These are phyloP conservation scores for Danielozyma ontarioensis DNA, from an alignment of 805 yeast genomes.

Conservation along the genomic window DNA sequence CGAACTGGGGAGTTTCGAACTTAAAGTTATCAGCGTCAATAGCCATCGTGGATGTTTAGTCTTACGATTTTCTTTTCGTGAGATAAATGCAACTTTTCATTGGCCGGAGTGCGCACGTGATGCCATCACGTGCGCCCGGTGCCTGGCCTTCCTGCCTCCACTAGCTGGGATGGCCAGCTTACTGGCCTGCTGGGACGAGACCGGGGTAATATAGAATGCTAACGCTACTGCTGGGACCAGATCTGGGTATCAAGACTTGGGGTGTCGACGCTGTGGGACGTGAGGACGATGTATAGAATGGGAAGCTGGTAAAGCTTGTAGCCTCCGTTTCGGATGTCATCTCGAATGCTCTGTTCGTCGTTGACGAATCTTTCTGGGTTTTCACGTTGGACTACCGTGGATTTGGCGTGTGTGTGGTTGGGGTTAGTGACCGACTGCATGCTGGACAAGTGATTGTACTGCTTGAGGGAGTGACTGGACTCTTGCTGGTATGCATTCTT, in stretches of 20 bases:
- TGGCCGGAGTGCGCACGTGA: constrained; percentile 7
- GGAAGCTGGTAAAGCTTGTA: constrained; percentile 16
- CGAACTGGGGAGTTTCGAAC: constrained; percentile 28
- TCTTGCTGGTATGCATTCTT: constrained; percentile 11
- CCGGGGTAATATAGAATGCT: not conserved
- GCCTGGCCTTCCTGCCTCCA: not conserved
- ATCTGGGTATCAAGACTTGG: too few relatives aligned
- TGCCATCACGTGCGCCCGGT: constrained; percentile 8
- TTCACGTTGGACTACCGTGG: constrained; percentile 5
- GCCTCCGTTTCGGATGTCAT: constrained; percentile 11
- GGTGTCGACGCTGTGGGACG: too few relatives aligned
- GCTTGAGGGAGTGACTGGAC: too few relatives aligned
- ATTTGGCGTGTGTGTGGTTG: constrained; percentile 3
- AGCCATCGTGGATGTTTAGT: constrained; percentile 13
- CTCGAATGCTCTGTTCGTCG: constrained; percentile 5
- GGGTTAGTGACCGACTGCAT: constrained; percentile 13
- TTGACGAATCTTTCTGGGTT: constrained; percentile 9
- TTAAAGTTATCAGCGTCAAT: constrained; percentile 24
- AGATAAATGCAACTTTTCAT: constrained; percentile 8
- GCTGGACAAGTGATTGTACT: constrained; percentile 12
- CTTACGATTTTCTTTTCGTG: constrained; percentile 10
- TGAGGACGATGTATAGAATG: constrained; percentile 12
- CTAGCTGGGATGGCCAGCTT: not conserved
- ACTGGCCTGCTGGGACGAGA: constrained; percentile 1
- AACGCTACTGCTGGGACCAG: constrained; percentile 2